A percentile compares a stretch with the other conserved stretches of the same genome.
phyloP scores from a whole-genome alignment of 1,139 yeast genomes.

The Debaryomyces nepalensis region DNA sequence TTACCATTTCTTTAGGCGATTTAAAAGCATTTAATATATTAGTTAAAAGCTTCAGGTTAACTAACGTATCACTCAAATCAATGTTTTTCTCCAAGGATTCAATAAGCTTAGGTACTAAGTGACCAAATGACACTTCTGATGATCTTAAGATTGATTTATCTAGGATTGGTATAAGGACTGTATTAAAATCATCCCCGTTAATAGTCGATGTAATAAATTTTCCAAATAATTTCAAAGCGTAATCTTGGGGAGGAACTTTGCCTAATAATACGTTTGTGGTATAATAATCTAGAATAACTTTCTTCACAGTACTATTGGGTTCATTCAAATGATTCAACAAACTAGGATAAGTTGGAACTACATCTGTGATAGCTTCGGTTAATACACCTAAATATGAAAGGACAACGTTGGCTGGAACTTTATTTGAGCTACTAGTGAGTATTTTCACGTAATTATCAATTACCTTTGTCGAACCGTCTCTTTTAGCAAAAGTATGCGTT shows the following conservation, averaged over 20 bases:
- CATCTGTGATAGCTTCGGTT: constrained; percentile 40
- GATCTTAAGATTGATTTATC: constrained; percentile 83
- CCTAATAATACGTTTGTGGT: constrained; percentile 48
- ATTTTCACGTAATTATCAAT: constrained; percentile 18
- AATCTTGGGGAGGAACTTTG: constrained; percentile 31
- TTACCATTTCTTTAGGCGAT: constrained; percentile 69
- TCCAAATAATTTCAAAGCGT: constrained; percentile 27
- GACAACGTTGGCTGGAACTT: constrained; percentile 9
- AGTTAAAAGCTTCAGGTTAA: constrained; percentile 54
- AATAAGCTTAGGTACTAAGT: constrained; percentile 56
- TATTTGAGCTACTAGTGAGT: constrained; percentile 9
- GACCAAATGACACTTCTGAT: constrained; percentile 70
- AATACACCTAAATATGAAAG: constrained; percentile 44
- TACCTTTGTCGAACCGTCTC: constrained; percentile 15
- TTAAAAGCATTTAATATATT: constrained; percentile 70
- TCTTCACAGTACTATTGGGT: constrained; percentile 19
- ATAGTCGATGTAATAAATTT: constrained; percentile 49
- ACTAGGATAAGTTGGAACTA: constrained; percentile 47
- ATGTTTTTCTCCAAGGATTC: constrained; percentile 32
- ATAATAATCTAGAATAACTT: constrained; percentile 22
- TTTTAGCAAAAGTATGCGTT: constrained; percentile 21
- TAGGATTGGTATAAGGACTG: constrained; percentile 58
- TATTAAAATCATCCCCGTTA: constrained; percentile 44
- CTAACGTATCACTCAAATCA: constrained; percentile 22
- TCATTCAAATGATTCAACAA: constrained; percentile 30